Evolutionary conservation across 345 rosid genomes (phyloP), one percentile per base, ranked within the genome.

Genomic region (Cochlearia excelsa): DNA sequence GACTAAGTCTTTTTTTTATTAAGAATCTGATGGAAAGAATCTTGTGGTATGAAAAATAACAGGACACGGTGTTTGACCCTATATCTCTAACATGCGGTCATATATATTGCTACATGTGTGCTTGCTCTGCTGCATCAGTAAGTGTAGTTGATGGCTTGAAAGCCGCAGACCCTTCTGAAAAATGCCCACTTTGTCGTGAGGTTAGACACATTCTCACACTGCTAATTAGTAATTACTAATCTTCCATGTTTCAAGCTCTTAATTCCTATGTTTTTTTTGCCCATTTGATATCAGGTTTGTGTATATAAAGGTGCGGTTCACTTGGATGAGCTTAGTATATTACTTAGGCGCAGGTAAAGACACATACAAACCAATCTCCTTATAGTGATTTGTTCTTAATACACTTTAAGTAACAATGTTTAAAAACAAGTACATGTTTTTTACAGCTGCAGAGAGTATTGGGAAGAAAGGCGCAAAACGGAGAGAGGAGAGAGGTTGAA

Each of bases 81-180:
- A 87, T 93, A 58, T 79, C 97, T 54, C 78, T 93, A 40, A 75
- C 85, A 6, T 93, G 97, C 11, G 97, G 97, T 67, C 99, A 93
- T 69, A 93, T 88, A 68, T 88, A 83, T 76, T 88, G 99, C 83
- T 79, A 82, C 70, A 77, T 83, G 75, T 93, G 99, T 70, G 91
- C 97, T 72, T 93, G 94, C 76, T 83, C 95, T 48, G 91, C 99
- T 79, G 97, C 97, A 61, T 81, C 93, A 3, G 89, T 93, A 47
- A 89, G 67, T 16, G 76, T 83, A 57, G 79, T 92, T 33, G 89
- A 83, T 72, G 95, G 91, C 48, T 78, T 88, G 29, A 80, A 85
- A 70, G 72, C 81, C 0, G 89, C 87, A 4, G 80, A 86, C 5
- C 79, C 75, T 0, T 78, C 69, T 57, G 81, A 78, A 68, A 93